Conservation (phyloP, 106 monocot species). For the Dendrobium catenatum region DNA sequence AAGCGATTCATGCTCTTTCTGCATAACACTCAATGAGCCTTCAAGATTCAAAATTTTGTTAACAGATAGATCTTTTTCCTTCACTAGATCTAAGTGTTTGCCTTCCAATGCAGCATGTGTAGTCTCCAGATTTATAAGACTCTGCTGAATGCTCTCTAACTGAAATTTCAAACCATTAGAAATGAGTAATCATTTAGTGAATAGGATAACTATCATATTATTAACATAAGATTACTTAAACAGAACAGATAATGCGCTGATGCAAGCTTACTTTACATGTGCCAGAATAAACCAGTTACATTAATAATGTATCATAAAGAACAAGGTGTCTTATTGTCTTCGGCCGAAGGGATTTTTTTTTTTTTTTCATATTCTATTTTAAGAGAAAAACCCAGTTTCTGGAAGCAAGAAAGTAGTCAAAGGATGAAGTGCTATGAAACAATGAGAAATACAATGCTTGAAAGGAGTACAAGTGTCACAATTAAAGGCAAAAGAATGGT, state of each 20-base stretch:
- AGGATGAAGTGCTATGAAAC: neutral
- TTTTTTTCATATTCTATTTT: neutral
- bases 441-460: neutral
- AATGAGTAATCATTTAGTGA: neutral
- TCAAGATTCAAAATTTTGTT: conserved; percentile 33
- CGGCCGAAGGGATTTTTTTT: neutral
- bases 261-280: neutral
- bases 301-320: neutral
- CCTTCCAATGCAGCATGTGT: conserved; percentile 33
- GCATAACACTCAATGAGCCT: conserved; percentile 28
- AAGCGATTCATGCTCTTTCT: conserved; percentile 36
- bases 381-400: neutral
- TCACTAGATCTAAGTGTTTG: conserved; percentile 21
- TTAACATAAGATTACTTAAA: neutral
- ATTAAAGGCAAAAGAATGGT: neutral
- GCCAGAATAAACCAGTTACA: neutral
- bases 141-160: conserved; percentile 2
- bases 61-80: conserved; percentile 34
- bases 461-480: neutral
- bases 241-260: neutral
- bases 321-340: neutral
- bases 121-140: conserved; percentile 12
- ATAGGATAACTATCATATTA: neutral
- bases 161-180: neutral
- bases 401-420: neutral